Evolutionary conservation across 108 stramenopile species (phyloP).

Genomic region (Cyclostephanos tholiformis): DNA sequence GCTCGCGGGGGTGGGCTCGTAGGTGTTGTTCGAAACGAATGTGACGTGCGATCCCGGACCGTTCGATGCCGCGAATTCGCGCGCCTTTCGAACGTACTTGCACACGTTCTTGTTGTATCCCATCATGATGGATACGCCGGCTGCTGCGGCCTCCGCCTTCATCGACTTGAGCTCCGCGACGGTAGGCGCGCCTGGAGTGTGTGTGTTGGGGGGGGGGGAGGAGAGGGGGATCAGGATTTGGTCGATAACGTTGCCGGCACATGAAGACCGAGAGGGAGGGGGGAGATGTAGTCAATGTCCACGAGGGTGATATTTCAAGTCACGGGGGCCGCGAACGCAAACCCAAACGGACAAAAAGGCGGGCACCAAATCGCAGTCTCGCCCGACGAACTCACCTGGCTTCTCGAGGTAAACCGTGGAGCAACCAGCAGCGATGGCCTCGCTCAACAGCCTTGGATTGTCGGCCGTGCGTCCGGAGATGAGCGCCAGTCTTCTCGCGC

Average conservation of each 20-base stretch:
- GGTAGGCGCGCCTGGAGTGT: slow-evolving; percentile 62
- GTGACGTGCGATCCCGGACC: slow-evolving; percentile 73
- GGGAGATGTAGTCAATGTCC: no score
- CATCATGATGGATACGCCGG: slow-evolving; percentile 87
- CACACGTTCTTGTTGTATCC: slow-evolving; percentile 96
- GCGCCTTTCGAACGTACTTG: slow-evolving; percentile 85
- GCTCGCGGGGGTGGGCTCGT: slow-evolving; percentile 78
- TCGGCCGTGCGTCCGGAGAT: slow-evolving; percentile 90
- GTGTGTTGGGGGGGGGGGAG: background rate
- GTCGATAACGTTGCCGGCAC: background rate
- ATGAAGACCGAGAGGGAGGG: background rate
- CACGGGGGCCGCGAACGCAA: no score
- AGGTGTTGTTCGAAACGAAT: slow-evolving; percentile 93
- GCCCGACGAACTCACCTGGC: slow-evolving; percentile 54
- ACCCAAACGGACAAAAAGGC: no score
- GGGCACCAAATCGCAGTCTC: no score
- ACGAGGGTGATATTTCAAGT: no score
- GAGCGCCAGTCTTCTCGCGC: slow-evolving; percentile 80
- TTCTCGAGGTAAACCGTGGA: slow-evolving; percentile 88
- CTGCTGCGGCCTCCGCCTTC: slow-evolving; percentile 71
- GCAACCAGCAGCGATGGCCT: slow-evolving; percentile 72
- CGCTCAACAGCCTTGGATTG: slow-evolving; percentile 78
- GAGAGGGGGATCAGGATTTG: background rate
- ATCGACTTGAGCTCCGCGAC: slow-evolving; percentile 83
- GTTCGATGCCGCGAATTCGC: slow-evolving; percentile 65